Base-by-base conservation (phyloP, 169 alveolate species). In the Eimeria necatrix region DNA sequence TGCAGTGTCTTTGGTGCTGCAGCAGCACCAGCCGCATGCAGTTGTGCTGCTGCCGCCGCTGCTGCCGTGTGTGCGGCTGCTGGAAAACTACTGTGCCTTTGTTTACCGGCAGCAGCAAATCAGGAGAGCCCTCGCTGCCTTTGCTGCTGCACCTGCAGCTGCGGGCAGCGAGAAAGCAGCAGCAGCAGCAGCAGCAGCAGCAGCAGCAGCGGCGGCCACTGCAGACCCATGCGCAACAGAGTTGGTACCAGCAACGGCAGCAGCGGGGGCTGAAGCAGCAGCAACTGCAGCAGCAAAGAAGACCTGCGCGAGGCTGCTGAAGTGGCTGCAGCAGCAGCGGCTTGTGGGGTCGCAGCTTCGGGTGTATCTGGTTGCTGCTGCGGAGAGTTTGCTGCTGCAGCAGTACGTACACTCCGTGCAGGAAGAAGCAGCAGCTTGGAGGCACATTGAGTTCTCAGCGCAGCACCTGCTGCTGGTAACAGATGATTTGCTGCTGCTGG, bases 401-500 rank as follows among this genome's bases (percentile, higher is more conserved):
- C 87, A 68, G 94, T 70, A 71, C 20, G 61, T 76, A 2, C 8
- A n/a, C 84, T 48, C 78, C 32, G 56, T 76, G 3, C 76, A 80
- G 53, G 90, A 70, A 51, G 95, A 91, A 46, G 24, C 93, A 84
- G 59, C 80, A 8, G 95, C 97, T 18, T 95, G 97, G 97, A 46
- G 12, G 92, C 73, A 49, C 48, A 93, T 95, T 14, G 84, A 49
- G 18, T 90, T 91, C 51, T 95, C 94, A 71, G 94, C 78, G 70
- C 76, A 86, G 78, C 95, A 95, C 59, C 86, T 95, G 61, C 81
- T 95, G 53, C 95, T 95, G 4, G 96, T 96, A 22, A 18, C 52
- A 5, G 86, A 71, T 49, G 93, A 86, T 18, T 73, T 86, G 59
- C 93, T 86, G 46, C 60, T 26, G 46, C 48, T 61, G 49, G 26